Conservation (phyloP, 139 green algal species). For the Zygnema cylindricum region DNA sequence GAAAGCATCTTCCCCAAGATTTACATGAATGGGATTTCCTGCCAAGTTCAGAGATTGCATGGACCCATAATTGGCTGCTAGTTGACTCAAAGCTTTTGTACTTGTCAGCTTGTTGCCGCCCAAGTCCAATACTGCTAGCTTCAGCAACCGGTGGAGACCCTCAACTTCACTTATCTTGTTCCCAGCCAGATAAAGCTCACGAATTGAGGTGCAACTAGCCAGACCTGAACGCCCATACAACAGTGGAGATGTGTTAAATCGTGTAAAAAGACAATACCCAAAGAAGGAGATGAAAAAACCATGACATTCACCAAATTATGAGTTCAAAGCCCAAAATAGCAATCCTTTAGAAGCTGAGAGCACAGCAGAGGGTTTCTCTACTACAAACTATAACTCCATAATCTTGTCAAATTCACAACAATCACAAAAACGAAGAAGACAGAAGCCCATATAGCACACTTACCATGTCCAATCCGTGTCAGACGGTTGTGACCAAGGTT, state of each 20-base stretch:
- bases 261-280: background rate
- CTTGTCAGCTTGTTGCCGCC: conserved; percentile 53
- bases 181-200: conserved; percentile 50
- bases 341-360: background rate
- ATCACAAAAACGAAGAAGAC: no score
- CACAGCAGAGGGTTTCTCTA: background rate
- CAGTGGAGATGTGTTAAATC: background rate
- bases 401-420: no score
- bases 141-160: conserved; percentile 61
- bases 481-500: conserved; percentile 60
- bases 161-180: conserved; percentile 62
- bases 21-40: conserved; percentile 48
- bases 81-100: conserved; percentile 57
- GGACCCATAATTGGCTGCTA: conserved; percentile 55
- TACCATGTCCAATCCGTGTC: conserved; percentile 51
- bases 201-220: conserved; percentile 25
- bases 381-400: background rate
- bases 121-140: conserved; percentile 58
- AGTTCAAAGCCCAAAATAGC: background rate
- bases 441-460: background rate
- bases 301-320: background rate
- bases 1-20: conserved; percentile 41
- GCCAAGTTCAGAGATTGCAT: conserved; percentile 46
- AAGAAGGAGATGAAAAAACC: background rate
- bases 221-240: conserved; percentile 26